Percentiles rank a stretch among this genome's conserved stretches.
Evolutionary conservation across 1,284 basidiomycete species (phyloP).

Genomic region (Laetiporus sulphureus): DNA sequence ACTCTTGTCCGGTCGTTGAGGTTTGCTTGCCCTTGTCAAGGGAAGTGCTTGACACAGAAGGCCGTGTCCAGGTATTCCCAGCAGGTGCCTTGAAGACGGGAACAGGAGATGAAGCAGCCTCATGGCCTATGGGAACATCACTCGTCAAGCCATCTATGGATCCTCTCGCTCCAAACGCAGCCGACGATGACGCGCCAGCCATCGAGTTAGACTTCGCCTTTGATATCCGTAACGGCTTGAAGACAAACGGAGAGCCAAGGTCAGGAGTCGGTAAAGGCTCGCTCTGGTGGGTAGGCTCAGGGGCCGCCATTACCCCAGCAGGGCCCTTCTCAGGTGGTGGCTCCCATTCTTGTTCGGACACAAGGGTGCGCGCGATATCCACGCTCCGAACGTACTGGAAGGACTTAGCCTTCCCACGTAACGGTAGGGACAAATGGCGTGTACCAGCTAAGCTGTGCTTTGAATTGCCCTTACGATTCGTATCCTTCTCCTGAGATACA

Average conservation of each 20-base stretch:
- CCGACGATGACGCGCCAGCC: constrained; percentile 18
- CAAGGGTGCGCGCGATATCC: constrained; percentile 63
- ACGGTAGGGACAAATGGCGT: too few species aligned
- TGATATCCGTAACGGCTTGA: constrained; percentile 53
- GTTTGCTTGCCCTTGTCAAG: too few species aligned
- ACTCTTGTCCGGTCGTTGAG: too few species aligned
- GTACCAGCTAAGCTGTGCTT: too few species aligned
- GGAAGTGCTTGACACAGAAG: constrained; percentile 29
- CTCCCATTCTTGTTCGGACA: constrained; percentile 43
- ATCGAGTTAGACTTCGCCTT: constrained; percentile 19
- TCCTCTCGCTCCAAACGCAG: constrained; percentile 44
- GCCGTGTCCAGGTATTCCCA: constrained; percentile 29
- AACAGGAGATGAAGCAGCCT: constrained; percentile 27
- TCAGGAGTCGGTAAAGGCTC: constrained; percentile 49
- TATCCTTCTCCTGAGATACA: too few species aligned
- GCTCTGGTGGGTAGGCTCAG: constrained; percentile 40
- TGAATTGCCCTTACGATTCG: too few species aligned
- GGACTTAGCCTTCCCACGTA: too few species aligned
- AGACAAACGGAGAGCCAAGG: constrained; percentile 40
- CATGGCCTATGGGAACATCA: constrained; percentile 17
- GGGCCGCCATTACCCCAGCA: constrained; percentile 15
- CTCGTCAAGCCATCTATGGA: constrained; percentile 24
- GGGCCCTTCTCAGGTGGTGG: constrained; percentile 39
- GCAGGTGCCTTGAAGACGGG: constrained; percentile 43
- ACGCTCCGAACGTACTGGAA: too few species aligned